Base-by-base conservation (phyloP, 768 basidiomycete genomes). In the Boletales sp. region DNA sequence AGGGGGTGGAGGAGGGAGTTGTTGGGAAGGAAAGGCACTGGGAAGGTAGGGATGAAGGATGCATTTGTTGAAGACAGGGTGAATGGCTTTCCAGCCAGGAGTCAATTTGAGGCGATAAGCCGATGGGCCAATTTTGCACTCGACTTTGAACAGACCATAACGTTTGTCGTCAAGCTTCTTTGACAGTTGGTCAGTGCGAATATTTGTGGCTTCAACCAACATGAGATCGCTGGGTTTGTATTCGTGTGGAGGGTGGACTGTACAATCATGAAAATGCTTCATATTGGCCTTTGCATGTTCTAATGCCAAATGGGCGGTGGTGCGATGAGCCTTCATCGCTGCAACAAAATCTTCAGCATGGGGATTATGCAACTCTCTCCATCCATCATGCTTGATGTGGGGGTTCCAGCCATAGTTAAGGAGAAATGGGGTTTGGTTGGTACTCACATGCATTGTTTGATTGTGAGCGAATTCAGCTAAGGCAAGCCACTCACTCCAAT, bases 401-500 rank as follows among this genome's bases (percentile, higher is more conserved):
- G 31, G 31, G 6, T 31, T 7, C 12, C 12, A 12, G 6, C 31
- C 31, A 12, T 31, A 31, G 12, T 31, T 31, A 6, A 31, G 12
- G 7, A 31, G 6, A 12, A 31, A 31, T 7, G 31, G 31, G 12
- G 31, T n/a, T n/a, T n/a, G n/a, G n/a, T n/a, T n/a, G 12, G 12
- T 31, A 31, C 12, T 12, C 6, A 31, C 7, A 7, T 6, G 31
- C 31, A 17, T 14, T 12, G 4, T 8, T 37, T 37, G 15, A 14
- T 47, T 47, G 17, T 41, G 36, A 0, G 30, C 3, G 7, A 51
- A 51, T 13, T 51, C 34, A 1, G 37, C 36, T 0, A 41, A 14
- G 19, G 31, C 4, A 1, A 47, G 27, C 47, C 47, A 47, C 5
- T 62, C 45, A 0, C 45, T 15, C 74, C 76, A 76, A 31, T 72